phyloP scores from a whole-genome alignment of 139 green algal species.

The Cymbomonas tetramitiformis region DNA sequence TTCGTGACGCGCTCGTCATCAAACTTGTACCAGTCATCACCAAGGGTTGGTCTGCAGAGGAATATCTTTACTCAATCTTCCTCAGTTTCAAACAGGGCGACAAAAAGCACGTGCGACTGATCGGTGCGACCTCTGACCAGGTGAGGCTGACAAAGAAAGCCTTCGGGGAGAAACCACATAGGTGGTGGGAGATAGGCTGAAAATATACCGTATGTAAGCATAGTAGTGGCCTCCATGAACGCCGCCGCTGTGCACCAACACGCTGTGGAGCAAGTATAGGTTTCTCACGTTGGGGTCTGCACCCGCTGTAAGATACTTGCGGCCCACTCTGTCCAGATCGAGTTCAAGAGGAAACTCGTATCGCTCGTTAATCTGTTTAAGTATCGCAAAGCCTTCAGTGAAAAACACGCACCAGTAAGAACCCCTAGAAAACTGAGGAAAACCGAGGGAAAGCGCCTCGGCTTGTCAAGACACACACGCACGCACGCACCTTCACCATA shows the following conservation, averaged over 20 bases:
- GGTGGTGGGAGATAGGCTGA: no score
- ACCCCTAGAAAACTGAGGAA: no score
- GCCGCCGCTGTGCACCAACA: conserved; percentile 88
- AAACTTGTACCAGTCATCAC: conserved; percentile 74
- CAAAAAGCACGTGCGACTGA: conserved; percentile 18
- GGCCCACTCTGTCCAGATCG: conserved; percentile 26
- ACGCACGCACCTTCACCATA: conserved; percentile 52
- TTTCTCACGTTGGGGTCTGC: conserved; percentile 58
- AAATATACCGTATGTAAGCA: conserved; percentile 54
- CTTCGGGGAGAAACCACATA: no score
- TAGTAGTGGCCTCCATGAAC: conserved; percentile 94
- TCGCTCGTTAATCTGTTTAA: conserved; percentile 24
- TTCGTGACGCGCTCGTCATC: conserved; percentile 82
- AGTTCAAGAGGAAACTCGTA: conserved; percentile 25
- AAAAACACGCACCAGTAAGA: no score
- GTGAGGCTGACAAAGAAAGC: no score
- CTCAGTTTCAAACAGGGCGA: background rate
- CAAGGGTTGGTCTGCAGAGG: background rate
- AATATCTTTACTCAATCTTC: background rate
- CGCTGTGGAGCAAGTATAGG: conserved; percentile 65
- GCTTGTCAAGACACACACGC: no score
- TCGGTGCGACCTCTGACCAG: no score
- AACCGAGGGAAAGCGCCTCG: no score
- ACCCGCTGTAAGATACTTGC: conserved; percentile 48
- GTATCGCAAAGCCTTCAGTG: no score